Evolutionary conservation across 495 filamentous ascomycete genomes (phyloP).

Genomic region (Trichoderma parareesei): DNA sequence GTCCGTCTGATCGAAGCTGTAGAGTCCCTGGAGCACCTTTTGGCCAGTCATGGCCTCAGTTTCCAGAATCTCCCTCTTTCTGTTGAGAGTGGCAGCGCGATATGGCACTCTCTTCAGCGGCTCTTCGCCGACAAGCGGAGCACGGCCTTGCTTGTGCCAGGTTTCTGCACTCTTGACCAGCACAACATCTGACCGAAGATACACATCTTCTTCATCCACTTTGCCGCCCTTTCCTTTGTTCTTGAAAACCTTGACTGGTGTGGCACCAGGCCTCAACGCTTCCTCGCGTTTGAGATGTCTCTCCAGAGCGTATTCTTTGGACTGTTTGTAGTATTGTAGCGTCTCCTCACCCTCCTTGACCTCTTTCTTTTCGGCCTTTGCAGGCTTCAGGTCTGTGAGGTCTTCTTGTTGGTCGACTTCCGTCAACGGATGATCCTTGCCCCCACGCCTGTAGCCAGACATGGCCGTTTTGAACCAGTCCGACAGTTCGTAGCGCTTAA

Average conservation of each 20-base stretch:
- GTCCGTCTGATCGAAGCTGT: constrained; percentile 77
- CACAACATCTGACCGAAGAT: constrained; percentile 68
- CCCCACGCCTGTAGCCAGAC: constrained; percentile 58
- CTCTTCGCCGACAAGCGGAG: constrained; percentile 55
- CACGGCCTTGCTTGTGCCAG: constrained; percentile 95
- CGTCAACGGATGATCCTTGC: constrained; percentile 44
- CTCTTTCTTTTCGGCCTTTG: constrained; percentile 62
- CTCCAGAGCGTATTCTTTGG: constrained; percentile 74
- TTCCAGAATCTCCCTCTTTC: constrained; percentile 86
- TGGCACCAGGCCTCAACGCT: constrained; percentile 62
- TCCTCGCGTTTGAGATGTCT: constrained; percentile 90
- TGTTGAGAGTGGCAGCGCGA: constrained; percentile 78
- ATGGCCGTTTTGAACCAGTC: constrained; percentile 86
- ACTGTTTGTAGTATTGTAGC: constrained; percentile 78
- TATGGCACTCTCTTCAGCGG: constrained; percentile 84
- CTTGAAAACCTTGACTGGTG: constrained; percentile 65
- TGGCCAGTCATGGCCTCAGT: constrained; percentile 65
- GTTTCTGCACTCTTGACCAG: constrained; percentile 86
- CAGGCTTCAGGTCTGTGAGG: constrained; percentile 59
- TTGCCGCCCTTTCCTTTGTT: constrained; percentile 56
- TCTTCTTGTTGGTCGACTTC: constrained; percentile 73
- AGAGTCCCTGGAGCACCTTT: constrained; percentile 81
- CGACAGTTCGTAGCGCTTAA: constrained; percentile 58
- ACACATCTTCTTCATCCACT: constrained; percentile 70
- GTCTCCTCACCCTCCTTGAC: constrained; percentile 68